Evolutionary conservation across 2,329 filamentous ascomycete genomes (phyloP), one percentile per base, ranked within the genome.

Genomic region (Cucurbitaria berberidis): DNA sequence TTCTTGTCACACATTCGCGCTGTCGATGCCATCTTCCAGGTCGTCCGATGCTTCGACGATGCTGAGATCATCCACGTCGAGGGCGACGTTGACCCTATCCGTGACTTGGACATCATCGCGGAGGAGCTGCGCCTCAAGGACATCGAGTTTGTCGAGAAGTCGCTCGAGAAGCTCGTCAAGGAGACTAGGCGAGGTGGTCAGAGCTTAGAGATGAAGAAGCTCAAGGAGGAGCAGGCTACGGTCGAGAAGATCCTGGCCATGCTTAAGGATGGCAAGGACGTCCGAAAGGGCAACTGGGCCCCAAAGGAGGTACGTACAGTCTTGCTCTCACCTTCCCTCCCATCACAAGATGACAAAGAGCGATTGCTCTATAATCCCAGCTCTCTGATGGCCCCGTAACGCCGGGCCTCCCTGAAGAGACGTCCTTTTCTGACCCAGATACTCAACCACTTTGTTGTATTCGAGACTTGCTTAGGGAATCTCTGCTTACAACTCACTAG

Each of bases 21-120:
- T 48, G 93, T 97, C 77, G 93, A 97, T 82, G 93, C 93, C 77
- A 96, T 97, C 79, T 97, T 96, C 84, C 91, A 96, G 78, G 93
- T 97, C 39, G 93, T 97, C 32, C 88, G 93, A 69, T 96, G 90
- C 81, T 97, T 99, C 80, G 96, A 99, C 74, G 95, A 99, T 82
- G 95, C 93, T 55, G 95, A 99, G 80, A 99, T 99, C 71, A 98
- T 97, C 69, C 95, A 99, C 84, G 93, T 99, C 63, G 96, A 99
- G 83, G 96, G 95, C 75, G 95, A 99, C 70, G 96, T 99, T 68
- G 90, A 99, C 80, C 96, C 95, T 29, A 86, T 90, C 56, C 89
- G 95, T 74, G 95, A 99, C 82, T 79, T 99, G 66, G 90, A 91
- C 72, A 99, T 99, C 77, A 98, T 99, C 79, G 91, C 88, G 76